Conservation (phyloP, 2,329 filamentous ascomycete genomes). For the Plectosphaerella cucumerina region DNA sequence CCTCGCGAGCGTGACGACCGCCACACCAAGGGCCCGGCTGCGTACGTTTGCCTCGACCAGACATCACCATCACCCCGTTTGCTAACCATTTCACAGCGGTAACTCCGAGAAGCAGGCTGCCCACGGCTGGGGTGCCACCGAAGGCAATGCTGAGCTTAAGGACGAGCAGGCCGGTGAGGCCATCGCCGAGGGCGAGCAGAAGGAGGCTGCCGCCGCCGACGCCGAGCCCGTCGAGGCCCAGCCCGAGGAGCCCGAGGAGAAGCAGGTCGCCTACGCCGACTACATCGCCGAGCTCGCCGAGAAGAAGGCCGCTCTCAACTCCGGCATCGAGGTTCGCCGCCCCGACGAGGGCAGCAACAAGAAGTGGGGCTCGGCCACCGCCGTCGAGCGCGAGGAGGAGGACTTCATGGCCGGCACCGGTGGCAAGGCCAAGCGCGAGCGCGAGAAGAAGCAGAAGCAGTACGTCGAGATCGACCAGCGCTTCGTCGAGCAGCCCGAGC, state of each 20-base stretch:
- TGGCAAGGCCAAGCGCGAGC: constrained; percentile 80
- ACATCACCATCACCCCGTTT: not conserved
- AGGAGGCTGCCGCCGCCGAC: constrained; percentile 54
- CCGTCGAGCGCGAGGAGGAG: constrained; percentile 61
- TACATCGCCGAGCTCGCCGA: constrained; percentile 71
- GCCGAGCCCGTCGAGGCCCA: constrained; percentile 46
- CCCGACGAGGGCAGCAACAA: constrained; percentile 92
- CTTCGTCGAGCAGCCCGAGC: constrained; percentile 64
- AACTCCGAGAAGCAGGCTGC: constrained; percentile 77
- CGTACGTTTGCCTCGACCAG: constrained; percentile 30
- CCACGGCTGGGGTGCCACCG: constrained; percentile 82
- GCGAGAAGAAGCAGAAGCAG: constrained; percentile 89
- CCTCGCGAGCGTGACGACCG: constrained; percentile 53
- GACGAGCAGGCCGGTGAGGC: constrained; percentile 90
- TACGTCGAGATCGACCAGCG: constrained; percentile 84
- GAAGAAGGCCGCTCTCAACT: constrained; percentile 72
- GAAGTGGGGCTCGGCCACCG: constrained; percentile 88
- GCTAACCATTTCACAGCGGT: constrained; percentile 46
- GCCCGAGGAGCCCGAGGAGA: constrained; percentile 76
- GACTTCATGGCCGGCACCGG: constrained; percentile 71
- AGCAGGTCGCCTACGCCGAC: constrained; percentile 83
- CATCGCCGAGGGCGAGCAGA: constrained; percentile 82
- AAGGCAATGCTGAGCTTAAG: constrained; percentile 78
- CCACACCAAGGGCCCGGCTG: constrained; percentile 42
- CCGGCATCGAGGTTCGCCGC: constrained; percentile 69